phyloP scores from a whole-genome alignment of 306 rosid species.

The Medicago lupulina region DNA sequence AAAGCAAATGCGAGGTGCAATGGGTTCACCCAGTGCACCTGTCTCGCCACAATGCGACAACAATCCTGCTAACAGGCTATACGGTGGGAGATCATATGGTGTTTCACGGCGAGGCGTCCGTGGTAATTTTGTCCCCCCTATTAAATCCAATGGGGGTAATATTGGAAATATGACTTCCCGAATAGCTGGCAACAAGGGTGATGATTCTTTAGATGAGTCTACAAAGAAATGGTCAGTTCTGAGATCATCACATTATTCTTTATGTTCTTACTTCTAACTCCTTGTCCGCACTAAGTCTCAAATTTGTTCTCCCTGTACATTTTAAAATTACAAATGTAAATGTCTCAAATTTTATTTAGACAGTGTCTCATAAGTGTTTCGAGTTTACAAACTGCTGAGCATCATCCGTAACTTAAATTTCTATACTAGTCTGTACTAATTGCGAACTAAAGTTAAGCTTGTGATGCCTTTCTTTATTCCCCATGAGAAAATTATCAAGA shows the following conservation, averaged over 20 bases:
- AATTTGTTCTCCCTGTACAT: conserved; percentile 14
- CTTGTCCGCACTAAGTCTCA: conserved; percentile 25
- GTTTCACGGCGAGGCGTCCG: conserved; percentile 78
- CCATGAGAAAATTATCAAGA: conserved; percentile 20
- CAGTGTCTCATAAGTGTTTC: conserved; percentile 13
- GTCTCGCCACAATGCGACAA: conserved; percentile 50
- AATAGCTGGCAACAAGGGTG: conserved; percentile 71
- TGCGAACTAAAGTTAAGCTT: background rate
- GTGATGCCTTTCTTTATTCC: conserved; percentile 22
- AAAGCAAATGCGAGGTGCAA: conserved; percentile 43
- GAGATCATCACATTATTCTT: conserved; percentile 23
- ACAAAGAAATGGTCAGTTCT: conserved; percentile 88
- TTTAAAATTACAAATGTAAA: background rate
- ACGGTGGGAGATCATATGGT: conserved; percentile 78
- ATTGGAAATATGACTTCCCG: conserved; percentile 69
- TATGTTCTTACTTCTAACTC: conserved; percentile 33
- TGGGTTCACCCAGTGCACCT: conserved; percentile 46
- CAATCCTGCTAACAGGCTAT: conserved; percentile 54
- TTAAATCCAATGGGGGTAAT: conserved; percentile 70
- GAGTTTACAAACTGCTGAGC: conserved; percentile 16
- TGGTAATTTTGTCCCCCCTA: conserved; percentile 92
- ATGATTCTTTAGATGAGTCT: conserved; percentile 79
- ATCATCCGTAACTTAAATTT: conserved; percentile 25
- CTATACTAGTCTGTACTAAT: conserved; percentile 6
- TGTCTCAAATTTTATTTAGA: conserved; percentile 18